Base-by-base conservation (phyloP, 2,329 filamentous ascomycete species). In the Dothistroma septosporum region DNA sequence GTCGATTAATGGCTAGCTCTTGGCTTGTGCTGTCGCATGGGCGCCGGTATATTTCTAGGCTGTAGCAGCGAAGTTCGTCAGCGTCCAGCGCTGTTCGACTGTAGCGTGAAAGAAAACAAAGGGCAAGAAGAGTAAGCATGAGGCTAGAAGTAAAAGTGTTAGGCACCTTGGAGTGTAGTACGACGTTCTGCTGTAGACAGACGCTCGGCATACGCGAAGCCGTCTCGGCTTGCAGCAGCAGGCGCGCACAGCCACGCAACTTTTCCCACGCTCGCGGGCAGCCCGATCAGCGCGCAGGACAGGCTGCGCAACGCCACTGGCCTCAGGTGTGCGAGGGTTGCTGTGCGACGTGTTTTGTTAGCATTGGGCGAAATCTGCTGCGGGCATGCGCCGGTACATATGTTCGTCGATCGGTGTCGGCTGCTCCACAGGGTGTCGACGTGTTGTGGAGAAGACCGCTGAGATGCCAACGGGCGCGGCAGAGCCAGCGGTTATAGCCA, bases 21-120 rank as follows among this genome's bases (percentile, higher is more conserved):
- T 16, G 41, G 11, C 33, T 57, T n/a, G 60, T 59, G 19, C 44
- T 28, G 53, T 28, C n/a, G 53, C 60, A 57, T 59, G 19, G 46
- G 53, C 52, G 52, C 19, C 41, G 21, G 8, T 61, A 28, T 28
- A 6, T 28, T 28, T 28, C 24, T 32, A 57, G 14, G 41, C 57
- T 62, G 37, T 55, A 44, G 28, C 35, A 53, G 57, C 32, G 28
- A 21, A 32, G 49, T 53, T 54, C 53, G 60, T 62, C 53, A 59
- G 60, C 60, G 60, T 46, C 60, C 60, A 62, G 60, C 60, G 60
- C 60, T 62, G 31, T 24, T 33, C 46, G 48, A 50, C 53, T 50
- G 32, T 24, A 57, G 53, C 24, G 33, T 57, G 31, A 16, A 22
- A 21, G 35, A 47, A 16, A 22, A 21, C 33, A 47, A 14, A 33